phyloP scores from a whole-genome alignment of 345 rosid species.

The Hypericum perforatum region DNA sequence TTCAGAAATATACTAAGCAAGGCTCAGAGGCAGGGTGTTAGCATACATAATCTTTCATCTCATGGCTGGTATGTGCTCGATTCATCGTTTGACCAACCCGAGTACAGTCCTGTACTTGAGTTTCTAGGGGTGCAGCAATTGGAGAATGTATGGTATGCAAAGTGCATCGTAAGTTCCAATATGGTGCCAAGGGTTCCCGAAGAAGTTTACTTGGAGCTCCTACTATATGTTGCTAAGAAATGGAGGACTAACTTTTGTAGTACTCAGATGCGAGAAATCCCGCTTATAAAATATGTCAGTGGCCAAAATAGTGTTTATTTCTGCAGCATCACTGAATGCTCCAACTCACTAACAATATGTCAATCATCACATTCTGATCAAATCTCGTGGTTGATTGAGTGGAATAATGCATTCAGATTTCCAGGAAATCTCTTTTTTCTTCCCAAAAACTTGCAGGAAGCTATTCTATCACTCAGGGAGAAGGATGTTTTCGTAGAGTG shows the following conservation, averaged over 20 bases:
- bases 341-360: conserved; percentile 14
- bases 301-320: conserved; percentile 26
- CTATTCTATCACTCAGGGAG: conserved; percentile 16
- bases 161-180: conserved; percentile 47
- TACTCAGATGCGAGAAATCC: conserved; percentile 27
- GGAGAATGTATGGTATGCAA: conserved; percentile 43
- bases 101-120: conserved; percentile 27
- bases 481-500: conserved; percentile 24
- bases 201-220: conserved; percentile 36
- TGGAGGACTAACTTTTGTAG: conserved; percentile 32
- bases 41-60: conserved; percentile 51
- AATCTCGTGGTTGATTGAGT: conserved; percentile 42
- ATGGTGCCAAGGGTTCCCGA: conserved; percentile 40
- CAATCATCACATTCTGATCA: not conserved
- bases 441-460: conserved; percentile 30
- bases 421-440: conserved; percentile 27
- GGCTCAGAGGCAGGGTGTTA: conserved; percentile 39
- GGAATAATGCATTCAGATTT: conserved; percentile 41
- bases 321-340: conserved; percentile 22
- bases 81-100: conserved; percentile 33
- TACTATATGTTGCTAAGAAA: conserved; percentile 37
- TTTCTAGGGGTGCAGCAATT: conserved; percentile 45
- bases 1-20: conserved; percentile 47
- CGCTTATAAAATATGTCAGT: conserved; percentile 42
- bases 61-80: conserved; percentile 38